These are phyloP conservation scores for Pisolithus orientalis DNA, from an alignment of 768 basidiomycete species.

Conservation along the genomic window DNA sequence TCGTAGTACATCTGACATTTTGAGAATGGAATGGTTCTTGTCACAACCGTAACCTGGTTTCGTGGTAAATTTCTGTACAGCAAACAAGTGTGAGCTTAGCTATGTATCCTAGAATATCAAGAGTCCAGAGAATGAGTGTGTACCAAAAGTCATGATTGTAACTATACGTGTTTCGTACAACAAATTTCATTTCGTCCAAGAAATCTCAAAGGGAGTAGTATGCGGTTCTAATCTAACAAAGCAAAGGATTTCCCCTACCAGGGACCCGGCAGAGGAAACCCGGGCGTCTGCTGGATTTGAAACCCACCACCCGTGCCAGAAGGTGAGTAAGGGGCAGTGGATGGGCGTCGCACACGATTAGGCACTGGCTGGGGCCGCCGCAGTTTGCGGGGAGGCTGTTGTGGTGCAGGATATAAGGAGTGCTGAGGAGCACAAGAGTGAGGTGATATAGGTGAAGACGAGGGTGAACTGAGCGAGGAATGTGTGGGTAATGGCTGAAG, in stretches of 20 bases:
- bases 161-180: no score
- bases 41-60: background rate
- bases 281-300: background rate
- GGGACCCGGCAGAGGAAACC: background rate
- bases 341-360: background rate
- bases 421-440: background rate
- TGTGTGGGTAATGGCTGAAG: background rate
- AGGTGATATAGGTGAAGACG: background rate
- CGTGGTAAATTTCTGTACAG: background rate
- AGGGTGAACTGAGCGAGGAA: background rate
- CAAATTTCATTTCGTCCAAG: no score
- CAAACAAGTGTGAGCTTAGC: background rate
- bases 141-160: background rate
- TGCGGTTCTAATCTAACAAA: no score
- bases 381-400: background rate
- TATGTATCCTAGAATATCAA: background rate
- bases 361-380: background rate
- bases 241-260: background rate
- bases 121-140: background rate
- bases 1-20: background rate
- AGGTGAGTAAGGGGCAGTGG: background rate
- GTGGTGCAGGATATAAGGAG: background rate
- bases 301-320: background rate
- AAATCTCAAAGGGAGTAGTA: no score
- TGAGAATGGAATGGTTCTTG: background rate